Base-by-base conservation (phyloP, 164 flowering plant genomes). In the Vitis labrusca region DNA sequence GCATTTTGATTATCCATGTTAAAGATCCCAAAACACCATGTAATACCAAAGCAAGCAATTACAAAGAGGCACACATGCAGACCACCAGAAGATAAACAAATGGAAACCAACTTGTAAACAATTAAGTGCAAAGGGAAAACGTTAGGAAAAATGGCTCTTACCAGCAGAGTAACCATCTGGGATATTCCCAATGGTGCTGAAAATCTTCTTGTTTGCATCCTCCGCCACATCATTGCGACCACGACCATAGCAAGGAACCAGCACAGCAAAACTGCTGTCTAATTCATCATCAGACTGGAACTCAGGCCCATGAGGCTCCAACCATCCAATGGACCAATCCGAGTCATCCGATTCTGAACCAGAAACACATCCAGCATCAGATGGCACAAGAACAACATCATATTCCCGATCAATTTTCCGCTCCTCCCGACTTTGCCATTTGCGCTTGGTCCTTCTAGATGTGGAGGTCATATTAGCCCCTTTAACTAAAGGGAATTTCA, bases 311-410 rank as follows among this genome's bases (percentile, higher is more conserved):
- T 90, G 98, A 56, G 95, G 98, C 70, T 92, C 98, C 76, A 87
- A 75, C 98, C 97, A 92, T 70, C 97, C 97, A 70, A 91, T 84
- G 3, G 97, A 92, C 91, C 93, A 92, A 79, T 92, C 98, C 0
- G 94, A 91, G 57, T 73, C 97, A 73, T 91, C 98, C 17, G 98
- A 93, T 65, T 93, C 98, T 49, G 94, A 85, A 8, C 91, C 98
- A 0, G 94, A 89, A 65, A 85, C 71, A 67, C 94, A 84, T 11
- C 89, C 95, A 59, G 94, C 92, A 83, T 92, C 98, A 9, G 91
- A 85, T 65, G 96, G 90, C 56, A 92, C 98, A 73, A 92, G 76
- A 54, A 92, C 96, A 69, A 85, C 67, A 78, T 92, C 98, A 80
- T 81, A 85, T 70, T 92, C 96, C 77, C 75, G 79, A 63, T 92